Percentiles rank a stretch among this genome's conserved stretches.
Conservation (phyloP, 2,329 filamentous ascomycete genomes). For the Sphaerulina populicola region DNA sequence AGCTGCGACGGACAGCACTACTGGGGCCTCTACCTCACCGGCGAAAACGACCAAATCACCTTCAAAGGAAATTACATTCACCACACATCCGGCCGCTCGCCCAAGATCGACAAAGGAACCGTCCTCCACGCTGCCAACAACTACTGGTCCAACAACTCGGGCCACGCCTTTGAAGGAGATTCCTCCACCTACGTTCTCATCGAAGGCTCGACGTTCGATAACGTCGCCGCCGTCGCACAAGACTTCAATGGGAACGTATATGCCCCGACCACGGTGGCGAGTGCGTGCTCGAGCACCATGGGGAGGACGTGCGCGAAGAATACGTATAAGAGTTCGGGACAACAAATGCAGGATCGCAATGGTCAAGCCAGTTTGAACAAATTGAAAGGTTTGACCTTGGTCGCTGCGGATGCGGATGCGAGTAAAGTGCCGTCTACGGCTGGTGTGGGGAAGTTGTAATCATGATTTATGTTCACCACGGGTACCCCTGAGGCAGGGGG, state of each 20-base stretch:
- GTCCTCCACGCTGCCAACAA: constrained; percentile 56
- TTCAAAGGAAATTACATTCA: constrained; percentile 55
- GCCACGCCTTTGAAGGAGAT: constrained; percentile 44
- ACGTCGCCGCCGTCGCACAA: constrained; percentile 4
- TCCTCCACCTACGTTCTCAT: constrained; percentile 19
- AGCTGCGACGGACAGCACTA: constrained; percentile 47
- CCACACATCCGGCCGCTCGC: constrained; percentile 49
- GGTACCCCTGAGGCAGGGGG: too few relatives aligned
- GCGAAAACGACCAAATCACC: constrained; percentile 50
- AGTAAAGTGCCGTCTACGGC: constrained; percentile 16
- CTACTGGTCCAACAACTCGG: constrained; percentile 49
- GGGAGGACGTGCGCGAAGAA: constrained; percentile 13
- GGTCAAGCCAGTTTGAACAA: constrained; percentile 11
- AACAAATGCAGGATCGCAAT: constrained; percentile 1
- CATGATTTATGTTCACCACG: too few relatives aligned
- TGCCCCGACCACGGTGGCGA: constrained; percentile 6
- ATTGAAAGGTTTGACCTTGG: constrained; percentile 15
- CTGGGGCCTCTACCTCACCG: constrained; percentile 43
- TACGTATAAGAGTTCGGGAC: constrained; percentile 11
- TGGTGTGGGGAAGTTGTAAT: constrained; percentile 14
- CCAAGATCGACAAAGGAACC: constrained; percentile 50
- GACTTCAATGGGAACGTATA: constrained; percentile 12
- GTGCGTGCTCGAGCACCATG: constrained; percentile 9
- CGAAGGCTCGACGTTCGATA: constrained; percentile 21
- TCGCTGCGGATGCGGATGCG: constrained; percentile 13